Base-by-base conservation (phyloP, 2,329 filamentous ascomycete species). In the Aureobasidium lini region DNA sequence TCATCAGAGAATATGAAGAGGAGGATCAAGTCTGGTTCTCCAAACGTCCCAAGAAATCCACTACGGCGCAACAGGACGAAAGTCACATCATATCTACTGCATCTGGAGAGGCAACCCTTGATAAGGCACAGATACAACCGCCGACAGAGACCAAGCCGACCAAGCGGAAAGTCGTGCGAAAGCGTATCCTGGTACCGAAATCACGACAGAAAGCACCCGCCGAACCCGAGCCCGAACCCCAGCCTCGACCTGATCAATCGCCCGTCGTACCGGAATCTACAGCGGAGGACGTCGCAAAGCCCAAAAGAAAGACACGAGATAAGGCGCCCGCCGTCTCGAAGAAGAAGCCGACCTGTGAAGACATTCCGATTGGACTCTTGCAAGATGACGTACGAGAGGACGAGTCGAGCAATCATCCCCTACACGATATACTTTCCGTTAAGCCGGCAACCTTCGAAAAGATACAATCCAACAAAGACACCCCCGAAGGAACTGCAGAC, bases 1-100 rank as follows among this genome's bases (percentile, higher is more conserved):
- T 46, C 3, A 11, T 57, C 18, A 23, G 13, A n/a, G 43, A 57
- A 40, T 32, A 47, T 15, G 42, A 48, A 6, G 54, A 36, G 6
- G 44, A 56, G 6, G 52, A 46, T 34, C 39, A 44, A 28, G 10
- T 39, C n/a, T 57, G 54, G 54, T 57, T 57, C 9, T 9, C 37
- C 15, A 47, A 48, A 13, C 13, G 54, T 6, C 6, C 42, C 34
- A 57, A 40, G 28, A 47, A 57, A 34, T 23, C 32, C 15, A 18
- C 31, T 13, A 28, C 16, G 8, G 1, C 5, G n/a, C 28, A 31
- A 43, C 18, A 32, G 32, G 15, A 23, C 11, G 5, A 32, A 32
- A n/a, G 13, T 0, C 28, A 42, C 7, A 4, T 5, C 4, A 3
- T 32, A 15, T 28, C 6, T 13, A 7, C 52, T 37, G 39, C 52